Base-by-base conservation (phyloP, 495 filamentous ascomycete species). In the Staphylotrichum longicolle region DNA sequence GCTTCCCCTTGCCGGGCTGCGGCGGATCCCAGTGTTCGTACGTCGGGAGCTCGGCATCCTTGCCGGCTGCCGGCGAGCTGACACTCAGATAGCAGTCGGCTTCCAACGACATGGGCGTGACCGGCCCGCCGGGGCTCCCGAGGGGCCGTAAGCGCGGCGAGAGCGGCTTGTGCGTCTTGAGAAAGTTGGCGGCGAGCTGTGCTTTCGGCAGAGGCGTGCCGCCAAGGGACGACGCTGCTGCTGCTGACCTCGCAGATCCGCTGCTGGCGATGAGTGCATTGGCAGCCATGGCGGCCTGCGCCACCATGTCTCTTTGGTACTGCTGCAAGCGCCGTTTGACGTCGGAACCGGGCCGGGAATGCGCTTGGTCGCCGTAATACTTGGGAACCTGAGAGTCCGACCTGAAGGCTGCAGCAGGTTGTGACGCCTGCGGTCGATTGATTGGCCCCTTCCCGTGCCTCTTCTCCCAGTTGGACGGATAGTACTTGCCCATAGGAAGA, bases 81-180 rank as follows among this genome's bases (percentile, higher is more conserved):
- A 76, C 72, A 45, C 77, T 72, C 11, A 88, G 65, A 42, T 86
- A 88, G 44, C 81, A 78, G 0, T 64, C 66, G 7, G 78, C 81
- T 65, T 91, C 88, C 35, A 94, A 71, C 3, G 83, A 82, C 70
- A 94, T 79, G 0, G 90, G 90, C 3, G 90, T 93, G 44, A 93
- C 88, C 0, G 88, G 88, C 0, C 89, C 89, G 20, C 20, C 20
- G 1, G 89, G 88, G 48, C 87, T 90, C n/a, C 83, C 83, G 4
- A 89, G 77, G 3, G 90, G 90, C 32, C 77, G 77, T 40, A 94
- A 69, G 15, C 84, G 76, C 7, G 90, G 90, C 27, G 86, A 86
- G 10, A 76, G 75, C 41, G 88, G 80, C 62, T 71, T 73, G 57
- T 86, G 78, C 47, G 66, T 68, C 74, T 66, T 68, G 33, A 70